Evolutionary conservation across 2,329 filamentous ascomycete species (phyloP), one percentile per base, ranked within the genome.

Genomic region (Neonectria sp.): DNA sequence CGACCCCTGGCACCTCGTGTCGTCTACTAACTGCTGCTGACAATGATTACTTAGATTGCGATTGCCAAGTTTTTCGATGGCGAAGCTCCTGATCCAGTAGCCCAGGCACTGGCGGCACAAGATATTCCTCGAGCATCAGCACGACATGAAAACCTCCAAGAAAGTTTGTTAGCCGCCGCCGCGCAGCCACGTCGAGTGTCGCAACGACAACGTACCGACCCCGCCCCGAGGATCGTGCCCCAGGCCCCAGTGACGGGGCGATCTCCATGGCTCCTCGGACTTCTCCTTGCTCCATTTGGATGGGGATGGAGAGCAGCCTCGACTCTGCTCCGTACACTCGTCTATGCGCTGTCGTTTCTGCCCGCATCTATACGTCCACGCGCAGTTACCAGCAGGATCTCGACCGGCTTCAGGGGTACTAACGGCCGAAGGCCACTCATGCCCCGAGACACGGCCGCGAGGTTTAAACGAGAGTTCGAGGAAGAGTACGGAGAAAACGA

Each of bases 31-130:
- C 68, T 55, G 29, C 31, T 57, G 29, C 55, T 58, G 9, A 64
- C 49, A 24, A 45, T 49, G 37, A 25, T 40, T 12, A 15, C 63
- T 5, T 78, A 98, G 92, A 97, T 98, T 75, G 95, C 96, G 65
- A 95, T 99, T 71, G 90, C 96, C 71, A 97, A 97, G 78, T 98
- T 98, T 88, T 99, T 98, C 79, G 96, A 99, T 77, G 96, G 96
- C 73, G 96, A 98, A 82, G 92, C 92, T 4, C 89, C 94, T 55
- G 94, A 97, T 79, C 92, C 90, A 13, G 84, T 95, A 21, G 92
- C 93, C 65, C 94, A 96, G 82, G 93, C 93, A 65, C 87, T 91
- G 57, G 88, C 91, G 55, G 86, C 88, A 8, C 86, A 91, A 67
- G 81, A 86, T n/a, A 85, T 90, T 45, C 91, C 92, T 21, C 89